Base-by-base conservation (phyloP, 495 filamentous ascomycete genomes). In the Hypoxylon crocopeplum region DNA sequence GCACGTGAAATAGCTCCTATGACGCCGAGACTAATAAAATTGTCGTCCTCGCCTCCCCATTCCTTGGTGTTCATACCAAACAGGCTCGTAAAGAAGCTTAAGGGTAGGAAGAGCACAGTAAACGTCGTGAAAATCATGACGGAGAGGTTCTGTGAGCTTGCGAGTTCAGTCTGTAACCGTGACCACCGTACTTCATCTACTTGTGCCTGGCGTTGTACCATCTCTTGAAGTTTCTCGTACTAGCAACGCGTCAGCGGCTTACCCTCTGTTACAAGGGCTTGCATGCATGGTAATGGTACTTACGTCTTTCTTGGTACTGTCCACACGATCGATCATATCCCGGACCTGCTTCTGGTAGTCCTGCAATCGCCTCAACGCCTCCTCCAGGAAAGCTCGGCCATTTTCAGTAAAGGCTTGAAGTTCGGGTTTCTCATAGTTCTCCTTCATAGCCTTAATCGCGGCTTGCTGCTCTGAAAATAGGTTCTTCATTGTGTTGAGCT, bases 51-150 rank as follows among this genome's bases (percentile, higher is more conserved):
- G 7, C 79, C 82, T 51, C 77, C 81, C 86, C 86, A 88, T 72
- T 88, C 84, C 20, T 75, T 71, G 8, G 82, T 79, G 51, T 88
- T 88, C 72, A 88, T 84, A 17, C 86, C 86, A 48, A 88, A 88
- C 1, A 88, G 63, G 6, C 82, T 82, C 0, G 86, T 87, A 67
- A 88, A 88, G 72, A 88, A 88, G 15, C 80, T 84, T 2, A 88
- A 69, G 0, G 86, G 86, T 7, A 88, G 70, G 67, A 88, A 88
- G 17, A 88, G 82, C 52, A 88, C 83, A 17, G 83, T 87, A 68
- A 88, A 86, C 7, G 84, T 84, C 13, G 85, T 89, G 64, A 89
- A 88, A 17, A 88, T 84, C 84, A 88, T 86, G 19, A 88, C 78
- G 7, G 84, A 82, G 30, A 82, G 77, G 30, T 83, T 85, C 59